These are phyloP conservation scores for Leptographium galeiforme DNA, from an alignment of 2,329 filamentous ascomycete species.

Conservation along the genomic window DNA sequence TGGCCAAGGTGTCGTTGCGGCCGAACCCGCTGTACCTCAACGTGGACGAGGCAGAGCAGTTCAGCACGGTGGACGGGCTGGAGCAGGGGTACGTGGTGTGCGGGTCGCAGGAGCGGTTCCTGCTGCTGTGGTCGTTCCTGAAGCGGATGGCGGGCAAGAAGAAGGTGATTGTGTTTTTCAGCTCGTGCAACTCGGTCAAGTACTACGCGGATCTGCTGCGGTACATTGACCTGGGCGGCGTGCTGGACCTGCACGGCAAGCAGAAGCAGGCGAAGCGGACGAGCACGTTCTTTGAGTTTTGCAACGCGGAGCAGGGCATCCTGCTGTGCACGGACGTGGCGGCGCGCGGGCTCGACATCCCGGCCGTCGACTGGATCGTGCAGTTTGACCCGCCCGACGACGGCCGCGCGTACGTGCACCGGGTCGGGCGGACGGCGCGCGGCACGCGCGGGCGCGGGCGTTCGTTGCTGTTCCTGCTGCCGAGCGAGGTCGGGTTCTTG, in stretches of 20 bases:
- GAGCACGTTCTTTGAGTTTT: constrained; percentile 95
- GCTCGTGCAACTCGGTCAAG: constrained; percentile 83
- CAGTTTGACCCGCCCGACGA: constrained; percentile 94
- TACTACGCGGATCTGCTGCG: constrained; percentile 94
- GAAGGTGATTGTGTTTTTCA: constrained; percentile 96
- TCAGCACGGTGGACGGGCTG: constrained; percentile 81
- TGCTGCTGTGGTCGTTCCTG: constrained; percentile 86
- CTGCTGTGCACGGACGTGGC: constrained; percentile 95
- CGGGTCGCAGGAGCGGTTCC: constrained; percentile 85
- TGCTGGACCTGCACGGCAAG: constrained; percentile 80
- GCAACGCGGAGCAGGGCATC: constrained; percentile 62
- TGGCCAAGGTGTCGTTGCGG: constrained; percentile 83
- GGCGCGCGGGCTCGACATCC: constrained; percentile 85
- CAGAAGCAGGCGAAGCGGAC: constrained; percentile 95
- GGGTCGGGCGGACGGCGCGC: constrained; percentile 86
- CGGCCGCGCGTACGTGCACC: constrained; percentile 83
- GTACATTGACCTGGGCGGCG: constrained; percentile 71
- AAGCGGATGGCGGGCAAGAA: constrained; percentile 90
- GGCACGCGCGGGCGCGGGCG: constrained; percentile 73
- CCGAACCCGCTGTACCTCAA: constrained; percentile 93
- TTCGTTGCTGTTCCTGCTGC: constrained; percentile 86
- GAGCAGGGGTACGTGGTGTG: constrained; percentile 95
- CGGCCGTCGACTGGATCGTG: constrained; percentile 89
- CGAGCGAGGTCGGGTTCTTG: constrained; percentile 83
- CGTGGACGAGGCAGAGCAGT: constrained; percentile 65